phyloP scores from a whole-genome alignment of 1,139 yeast genomes.

The Saccharomyces hybrid region DNA sequence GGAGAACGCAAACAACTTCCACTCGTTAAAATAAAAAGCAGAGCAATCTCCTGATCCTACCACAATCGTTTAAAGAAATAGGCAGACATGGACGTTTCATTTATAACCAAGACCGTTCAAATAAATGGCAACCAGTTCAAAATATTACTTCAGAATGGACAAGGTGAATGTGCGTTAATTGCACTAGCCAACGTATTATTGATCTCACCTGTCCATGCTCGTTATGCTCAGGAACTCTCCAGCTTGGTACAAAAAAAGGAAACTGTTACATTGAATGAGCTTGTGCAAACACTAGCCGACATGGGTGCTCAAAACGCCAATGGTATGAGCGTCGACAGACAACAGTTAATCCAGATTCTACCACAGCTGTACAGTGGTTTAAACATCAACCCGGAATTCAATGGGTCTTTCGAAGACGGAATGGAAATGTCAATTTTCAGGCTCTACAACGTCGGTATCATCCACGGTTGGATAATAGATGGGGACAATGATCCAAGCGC shows the following conservation, averaged over 20 bases:
- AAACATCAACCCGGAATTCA: too few species aligned
- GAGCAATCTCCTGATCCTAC: not conserved
- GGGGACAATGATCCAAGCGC: too few species aligned
- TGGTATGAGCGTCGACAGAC: too few species aligned
- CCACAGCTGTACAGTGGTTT: too few species aligned
- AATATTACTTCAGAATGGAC: slow-evolving; percentile 71
- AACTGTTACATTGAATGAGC: slow-evolving; percentile 28
- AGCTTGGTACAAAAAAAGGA: slow-evolving; percentile 23
- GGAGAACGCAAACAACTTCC: not conserved
- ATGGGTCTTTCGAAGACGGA: too few species aligned
- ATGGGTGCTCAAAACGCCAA: slow-evolving; percentile 31
- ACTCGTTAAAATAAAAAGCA: not conserved
- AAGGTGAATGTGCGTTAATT: slow-evolving; percentile 89
- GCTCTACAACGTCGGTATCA: too few species aligned
- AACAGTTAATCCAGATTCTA: too few species aligned
- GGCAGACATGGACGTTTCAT: slow-evolving; percentile 5
- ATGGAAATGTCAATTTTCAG: too few species aligned
- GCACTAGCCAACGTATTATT: slow-evolving; percentile 67
- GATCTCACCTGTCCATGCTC: slow-evolving; percentile 38
- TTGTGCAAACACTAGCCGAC: slow-evolving; percentile 43
- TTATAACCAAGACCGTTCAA: slow-evolving; percentile 29
- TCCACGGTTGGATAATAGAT: too few species aligned
- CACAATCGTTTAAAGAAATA: not conserved
- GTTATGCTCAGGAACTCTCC: slow-evolving; percentile 24
- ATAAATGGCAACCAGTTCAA: slow-evolving; percentile 36